A percentile compares a stretch with the other conserved stretches of the same genome.
Conservation (phyloP, 257 asterid genomes). For the Solanum pimpinellifolium region DNA sequence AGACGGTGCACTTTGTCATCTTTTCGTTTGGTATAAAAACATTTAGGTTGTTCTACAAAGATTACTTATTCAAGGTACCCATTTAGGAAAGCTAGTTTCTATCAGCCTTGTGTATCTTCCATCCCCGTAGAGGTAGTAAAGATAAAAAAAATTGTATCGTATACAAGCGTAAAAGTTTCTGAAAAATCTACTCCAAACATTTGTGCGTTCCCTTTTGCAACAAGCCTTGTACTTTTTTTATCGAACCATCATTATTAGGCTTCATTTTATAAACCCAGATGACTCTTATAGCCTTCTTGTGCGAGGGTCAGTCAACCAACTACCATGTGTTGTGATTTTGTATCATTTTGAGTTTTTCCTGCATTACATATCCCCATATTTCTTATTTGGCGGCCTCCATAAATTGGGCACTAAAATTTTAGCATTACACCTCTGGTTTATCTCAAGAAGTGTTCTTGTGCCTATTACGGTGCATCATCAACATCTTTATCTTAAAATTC, state of each 20-base stretch:
- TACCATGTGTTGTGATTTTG: too few relatives aligned
- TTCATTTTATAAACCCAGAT: too few relatives aligned
- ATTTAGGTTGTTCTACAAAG: not conserved
- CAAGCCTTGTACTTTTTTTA: not conserved
- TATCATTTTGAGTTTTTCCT: too few relatives aligned
- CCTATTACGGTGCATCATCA: not conserved
- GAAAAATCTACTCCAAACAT: not conserved
- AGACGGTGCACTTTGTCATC: not conserved
- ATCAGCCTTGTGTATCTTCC: not conserved
- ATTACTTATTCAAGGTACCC: not conserved
- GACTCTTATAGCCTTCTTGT: too few relatives aligned
- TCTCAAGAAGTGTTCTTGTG: not conserved
- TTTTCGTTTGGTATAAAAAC: too few relatives aligned
- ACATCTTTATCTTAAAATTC: not conserved
- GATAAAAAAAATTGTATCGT: too few relatives aligned
- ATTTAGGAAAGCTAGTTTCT: not conserved
- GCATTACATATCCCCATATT: too few relatives aligned
- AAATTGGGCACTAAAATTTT: too few relatives aligned
- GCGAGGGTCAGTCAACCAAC: too few relatives aligned
- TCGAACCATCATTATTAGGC: not conserved
- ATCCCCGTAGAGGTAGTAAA: not conserved
- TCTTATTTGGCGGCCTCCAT: too few relatives aligned
- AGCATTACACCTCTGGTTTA: not conserved
- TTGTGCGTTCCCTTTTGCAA: not conserved
- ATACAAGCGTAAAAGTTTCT: not conserved